A percentile compares a stretch with the other conserved stretches of the same genome.
phyloP scores from a whole-genome alignment of 2,329 filamentous ascomycete species.

The Calonectria montana region DNA sequence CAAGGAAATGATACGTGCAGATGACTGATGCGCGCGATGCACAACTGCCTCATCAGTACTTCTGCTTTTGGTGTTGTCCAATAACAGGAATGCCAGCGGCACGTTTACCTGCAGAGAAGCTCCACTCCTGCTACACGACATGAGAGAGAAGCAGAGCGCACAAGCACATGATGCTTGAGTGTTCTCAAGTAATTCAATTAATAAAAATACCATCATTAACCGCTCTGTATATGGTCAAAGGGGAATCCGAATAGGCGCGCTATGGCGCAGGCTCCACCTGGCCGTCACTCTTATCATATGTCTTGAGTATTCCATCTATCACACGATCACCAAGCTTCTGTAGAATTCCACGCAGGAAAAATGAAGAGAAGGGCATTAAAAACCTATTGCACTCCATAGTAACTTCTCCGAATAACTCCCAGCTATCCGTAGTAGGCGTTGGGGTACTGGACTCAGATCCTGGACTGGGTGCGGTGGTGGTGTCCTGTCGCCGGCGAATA shows the following conservation, averaged over 20 bases:
- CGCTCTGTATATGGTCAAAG: background rate
- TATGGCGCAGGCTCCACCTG: background rate
- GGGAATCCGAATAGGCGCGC: background rate
- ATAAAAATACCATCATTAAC: background rate
- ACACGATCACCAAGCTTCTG: background rate
- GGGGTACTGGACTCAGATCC: background rate
- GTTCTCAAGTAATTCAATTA: background rate
- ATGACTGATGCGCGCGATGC: background rate
- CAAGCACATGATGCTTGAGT: background rate
- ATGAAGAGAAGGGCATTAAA: constrained; percentile 2
- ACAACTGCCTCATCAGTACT: background rate
- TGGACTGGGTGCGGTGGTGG: background rate
- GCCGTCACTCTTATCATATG: background rate
- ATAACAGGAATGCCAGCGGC: background rate
- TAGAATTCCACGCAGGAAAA: background rate
- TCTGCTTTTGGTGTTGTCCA: background rate
- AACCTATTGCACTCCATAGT: background rate
- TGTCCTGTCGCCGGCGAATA: background rate
- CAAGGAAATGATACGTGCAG: background rate
- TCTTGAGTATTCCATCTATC: background rate
- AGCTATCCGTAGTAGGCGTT: background rate
- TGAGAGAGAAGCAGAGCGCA: background rate
- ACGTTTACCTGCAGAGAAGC: background rate
- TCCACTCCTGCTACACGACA: background rate
- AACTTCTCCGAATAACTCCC: background rate